These are phyloP conservation scores for Hypoxylon lenormandii DNA, from an alignment of 495 filamentous ascomycete genomes.

Conservation along the genomic window DNA sequence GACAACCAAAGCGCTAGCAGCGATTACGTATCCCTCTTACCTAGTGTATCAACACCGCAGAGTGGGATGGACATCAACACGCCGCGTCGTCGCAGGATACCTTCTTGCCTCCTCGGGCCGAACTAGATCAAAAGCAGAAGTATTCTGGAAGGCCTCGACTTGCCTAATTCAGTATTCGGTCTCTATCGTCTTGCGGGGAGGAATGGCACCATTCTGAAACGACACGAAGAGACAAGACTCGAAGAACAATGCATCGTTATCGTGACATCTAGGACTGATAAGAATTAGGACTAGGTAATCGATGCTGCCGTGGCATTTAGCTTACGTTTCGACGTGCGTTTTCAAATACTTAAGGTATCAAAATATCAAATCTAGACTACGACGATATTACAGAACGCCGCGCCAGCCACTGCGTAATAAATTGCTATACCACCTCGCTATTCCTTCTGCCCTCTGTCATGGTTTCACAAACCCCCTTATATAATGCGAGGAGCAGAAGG, in stretches of 20 bases:
- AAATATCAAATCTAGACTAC: background rate
- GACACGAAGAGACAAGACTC: slow-evolving; percentile 20
- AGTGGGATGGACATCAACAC: slow-evolving; percentile 1
- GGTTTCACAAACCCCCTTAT: background rate
- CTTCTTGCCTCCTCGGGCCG: slow-evolving; percentile 17
- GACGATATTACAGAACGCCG: too few species aligned
- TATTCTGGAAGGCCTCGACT: slow-evolving; percentile 32
- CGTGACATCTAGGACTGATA: slow-evolving; percentile 6
- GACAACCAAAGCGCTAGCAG: slow-evolving; percentile 8
- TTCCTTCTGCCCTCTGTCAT: background rate
- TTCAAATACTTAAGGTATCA: too few species aligned
- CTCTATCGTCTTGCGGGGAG: slow-evolving; percentile 1
- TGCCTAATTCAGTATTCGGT: slow-evolving; percentile 25
- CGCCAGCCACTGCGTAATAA: slow-evolving; percentile 8
- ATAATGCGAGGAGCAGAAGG: background rate
- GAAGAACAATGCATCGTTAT: slow-evolving; percentile 6
- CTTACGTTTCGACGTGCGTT: background rate
- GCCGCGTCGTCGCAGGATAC: slow-evolving; percentile 20
- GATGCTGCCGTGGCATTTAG: background rate
- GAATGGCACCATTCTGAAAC: slow-evolving; percentile 1
- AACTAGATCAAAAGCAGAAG: slow-evolving; percentile 21
- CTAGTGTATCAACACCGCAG: too few species aligned
- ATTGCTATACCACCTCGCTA: slow-evolving; percentile 20
- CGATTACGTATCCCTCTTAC: slow-evolving; percentile 23
- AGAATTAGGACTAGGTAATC: background rate